phyloP scores from a whole-genome alignment of 2,329 filamentous ascomycete genomes.

The Pestalotiopsis fici region DNA sequence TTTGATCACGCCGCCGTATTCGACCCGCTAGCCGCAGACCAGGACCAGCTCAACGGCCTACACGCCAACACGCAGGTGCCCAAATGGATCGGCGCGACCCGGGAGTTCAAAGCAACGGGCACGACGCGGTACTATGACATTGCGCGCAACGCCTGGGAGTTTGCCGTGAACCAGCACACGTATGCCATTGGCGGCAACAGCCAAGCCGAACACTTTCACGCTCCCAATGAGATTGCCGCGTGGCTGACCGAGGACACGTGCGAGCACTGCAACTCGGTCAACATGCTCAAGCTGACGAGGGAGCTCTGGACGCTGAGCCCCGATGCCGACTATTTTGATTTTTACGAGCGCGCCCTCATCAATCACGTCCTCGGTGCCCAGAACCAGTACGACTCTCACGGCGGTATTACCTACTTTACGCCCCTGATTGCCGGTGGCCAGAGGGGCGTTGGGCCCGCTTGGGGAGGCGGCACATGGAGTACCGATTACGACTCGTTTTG shows the following conservation, averaged over 20 bases:
- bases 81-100: slow-evolving; percentile 53
- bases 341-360: slow-evolving; percentile 50
- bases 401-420: slow-evolving; percentile 55
- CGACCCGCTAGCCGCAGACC: slow-evolving; percentile 43
- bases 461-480: slow-evolving; percentile 56
- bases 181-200: slow-evolving; percentile 58
- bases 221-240: slow-evolving; percentile 44
- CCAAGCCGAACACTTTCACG: slow-evolving; percentile 52
- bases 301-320: slow-evolving; percentile 50
- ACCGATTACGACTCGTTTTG: slow-evolving; percentile 55
- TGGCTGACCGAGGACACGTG: slow-evolving; percentile 47
- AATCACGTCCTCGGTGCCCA: slow-evolving; percentile 54
- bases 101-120: slow-evolving; percentile 50
- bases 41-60: slow-evolving; percentile 46
- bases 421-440: slow-evolving; percentile 47
- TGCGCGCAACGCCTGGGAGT: slow-evolving; percentile 49
- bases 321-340: slow-evolving; percentile 49
- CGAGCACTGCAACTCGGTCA: slow-evolving; percentile 56
- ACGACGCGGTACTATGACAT: slow-evolving; percentile 45
- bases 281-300: slow-evolving; percentile 57
- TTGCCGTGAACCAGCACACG: slow-evolving; percentile 45
- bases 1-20: slow-evolving; percentile 52
- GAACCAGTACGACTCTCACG: slow-evolving; percentile 42
- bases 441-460: slow-evolving; percentile 51
- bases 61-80: slow-evolving; percentile 57